Evolutionary conservation across 495 filamentous ascomycete species (phyloP).

Genomic region (Xylaria bambusicola): DNA sequence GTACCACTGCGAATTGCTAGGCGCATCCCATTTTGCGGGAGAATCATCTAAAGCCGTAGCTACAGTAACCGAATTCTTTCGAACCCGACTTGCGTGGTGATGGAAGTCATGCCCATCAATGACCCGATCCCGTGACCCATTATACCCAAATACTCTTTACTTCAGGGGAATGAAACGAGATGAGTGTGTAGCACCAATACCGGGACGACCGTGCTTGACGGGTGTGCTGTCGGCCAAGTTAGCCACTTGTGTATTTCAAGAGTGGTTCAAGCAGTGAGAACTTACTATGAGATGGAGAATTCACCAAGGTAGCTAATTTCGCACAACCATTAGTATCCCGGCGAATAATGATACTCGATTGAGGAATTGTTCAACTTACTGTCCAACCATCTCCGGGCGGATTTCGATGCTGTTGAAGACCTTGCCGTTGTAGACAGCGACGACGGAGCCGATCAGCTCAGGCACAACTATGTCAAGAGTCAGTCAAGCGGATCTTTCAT

Average conservation of each 20-base stretch:
- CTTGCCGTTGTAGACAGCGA: conserved; percentile 99
- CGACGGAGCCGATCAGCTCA: conserved; percentile 98
- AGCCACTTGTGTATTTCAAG: not conserved
- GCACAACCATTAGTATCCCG: conserved; percentile 1
- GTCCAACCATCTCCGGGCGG: conserved; percentile 99
- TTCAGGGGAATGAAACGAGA: conserved; percentile 99
- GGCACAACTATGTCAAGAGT: conserved; percentile 62
- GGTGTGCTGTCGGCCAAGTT: conserved; percentile 73
- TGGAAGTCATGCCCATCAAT: conserved; percentile 15
- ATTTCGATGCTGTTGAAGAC: conserved; percentile 99
- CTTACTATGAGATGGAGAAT: conserved; percentile 99
- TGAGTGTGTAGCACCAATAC: conserved; percentile 99
- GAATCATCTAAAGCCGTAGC: conserved; percentile 21
- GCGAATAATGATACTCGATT: not conserved
- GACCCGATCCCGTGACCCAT: conserved; percentile 15
- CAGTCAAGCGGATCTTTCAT: not conserved
- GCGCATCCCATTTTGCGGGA: conserved; percentile 12
- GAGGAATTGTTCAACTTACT: conserved; percentile 37
- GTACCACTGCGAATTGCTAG: conserved; percentile 16
- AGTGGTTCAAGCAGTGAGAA: conserved; percentile 28
- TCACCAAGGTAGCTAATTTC: conserved; percentile 79
- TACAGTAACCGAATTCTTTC: conserved; percentile 12
- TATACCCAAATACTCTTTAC: conserved; percentile 58
- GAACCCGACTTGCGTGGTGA: conserved; percentile 4
- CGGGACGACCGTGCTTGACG: conserved; percentile 99